A percentile compares a stretch with the other conserved stretches of the same genome.
phyloP scores from a whole-genome alignment of 306 rosid genomes.

The Begonia fuchsioides region DNA sequence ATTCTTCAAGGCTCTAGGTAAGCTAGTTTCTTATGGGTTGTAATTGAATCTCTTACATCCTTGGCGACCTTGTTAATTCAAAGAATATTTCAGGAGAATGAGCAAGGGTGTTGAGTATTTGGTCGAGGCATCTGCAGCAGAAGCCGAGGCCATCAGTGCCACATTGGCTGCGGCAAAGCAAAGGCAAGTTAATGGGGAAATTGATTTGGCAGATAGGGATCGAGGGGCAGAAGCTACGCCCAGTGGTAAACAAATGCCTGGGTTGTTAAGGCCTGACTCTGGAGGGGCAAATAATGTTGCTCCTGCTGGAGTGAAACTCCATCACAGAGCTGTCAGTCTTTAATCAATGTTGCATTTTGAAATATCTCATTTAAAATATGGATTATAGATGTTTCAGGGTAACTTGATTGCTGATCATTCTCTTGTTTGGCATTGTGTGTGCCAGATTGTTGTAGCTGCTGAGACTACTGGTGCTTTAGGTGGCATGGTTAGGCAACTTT shows the following conservation, averaged over 20 bases:
- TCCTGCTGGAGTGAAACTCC: slow-evolving; percentile 85
- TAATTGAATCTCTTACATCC: slow-evolving; percentile 4
- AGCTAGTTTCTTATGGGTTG: too few relatives aligned
- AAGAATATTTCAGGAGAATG: slow-evolving; percentile 35
- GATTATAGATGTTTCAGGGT: background rate
- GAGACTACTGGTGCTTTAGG: slow-evolving; percentile 99
- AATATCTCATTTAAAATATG: slow-evolving; percentile 7
- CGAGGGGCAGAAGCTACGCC: slow-evolving; percentile 97
- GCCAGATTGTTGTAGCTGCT: slow-evolving; percentile 93
- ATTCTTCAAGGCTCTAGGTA: slow-evolving; percentile 80
- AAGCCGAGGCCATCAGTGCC: slow-evolving; percentile 99
- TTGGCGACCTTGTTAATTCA: too few relatives aligned
- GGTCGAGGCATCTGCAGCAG: slow-evolving; percentile 99
- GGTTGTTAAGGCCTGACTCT: slow-evolving; percentile 81
- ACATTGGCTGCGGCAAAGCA: slow-evolving; percentile 98
- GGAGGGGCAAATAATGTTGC: slow-evolving; percentile 48
- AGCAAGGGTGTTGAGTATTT: slow-evolving; percentile 96
- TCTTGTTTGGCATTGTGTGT: slow-evolving; percentile 6
- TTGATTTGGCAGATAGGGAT: slow-evolving; percentile 81
- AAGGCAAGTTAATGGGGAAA: slow-evolving; percentile 82
- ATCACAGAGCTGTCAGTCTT: slow-evolving; percentile 96
- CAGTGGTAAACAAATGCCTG: slow-evolving; percentile 80
- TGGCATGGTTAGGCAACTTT: slow-evolving; percentile 98
- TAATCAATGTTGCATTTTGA: slow-evolving; percentile 12
- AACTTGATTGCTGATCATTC: slow-evolving; percentile 9